Evolutionary conservation across 306 rosid genomes (phyloP), one percentile per base, ranked within the genome.

Genomic region (Cicer pinnatifidum): DNA sequence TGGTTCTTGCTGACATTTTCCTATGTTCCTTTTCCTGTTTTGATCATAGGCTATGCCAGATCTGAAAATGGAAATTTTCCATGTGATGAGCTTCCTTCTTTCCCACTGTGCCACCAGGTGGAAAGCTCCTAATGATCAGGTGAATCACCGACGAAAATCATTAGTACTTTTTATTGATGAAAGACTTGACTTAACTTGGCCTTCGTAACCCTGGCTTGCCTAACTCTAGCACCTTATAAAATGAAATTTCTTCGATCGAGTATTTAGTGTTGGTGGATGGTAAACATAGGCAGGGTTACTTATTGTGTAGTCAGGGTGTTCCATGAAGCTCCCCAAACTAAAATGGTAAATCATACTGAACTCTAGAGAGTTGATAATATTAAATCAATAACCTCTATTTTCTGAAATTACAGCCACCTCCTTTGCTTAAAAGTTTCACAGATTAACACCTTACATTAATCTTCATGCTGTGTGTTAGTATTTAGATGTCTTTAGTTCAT

Each of bases 41-140:
- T 85, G 46, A 53, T 82, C 70, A 73, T 91, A 94, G 98, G 94
- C 94, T 38, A 84, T 87, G 87, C 89, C 98, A 57, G 98, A 94
- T 86, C 86, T 94, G 80, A 91, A 91, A 84, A 91, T 89, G 95
- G 98, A 94, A 81, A 89, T 91, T 82, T 94, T 94, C 80, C 98
- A 94, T 87, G 78, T 94, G 81, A 84, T 85, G 95, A 88, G 98
- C 83, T 94, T 94, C 85, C 90, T 94, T 78, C 96, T 94, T 72
- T 89, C 96, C 48, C 97, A 94, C 84, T 94, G 97, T 73, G 85
- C 85, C 23, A 83, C 84, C 97, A 87, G 86, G 86, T 94, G 98
- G 98, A 89, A 92, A 83, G 54, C 84, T 47, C 89, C 96, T 57
- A 77, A 78, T 67, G 97, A 94, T 87, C 95, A 87, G 97, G 98